phyloP scores from a whole-genome alignment of 345 rosid species.

The Corchorus olitorius region DNA sequence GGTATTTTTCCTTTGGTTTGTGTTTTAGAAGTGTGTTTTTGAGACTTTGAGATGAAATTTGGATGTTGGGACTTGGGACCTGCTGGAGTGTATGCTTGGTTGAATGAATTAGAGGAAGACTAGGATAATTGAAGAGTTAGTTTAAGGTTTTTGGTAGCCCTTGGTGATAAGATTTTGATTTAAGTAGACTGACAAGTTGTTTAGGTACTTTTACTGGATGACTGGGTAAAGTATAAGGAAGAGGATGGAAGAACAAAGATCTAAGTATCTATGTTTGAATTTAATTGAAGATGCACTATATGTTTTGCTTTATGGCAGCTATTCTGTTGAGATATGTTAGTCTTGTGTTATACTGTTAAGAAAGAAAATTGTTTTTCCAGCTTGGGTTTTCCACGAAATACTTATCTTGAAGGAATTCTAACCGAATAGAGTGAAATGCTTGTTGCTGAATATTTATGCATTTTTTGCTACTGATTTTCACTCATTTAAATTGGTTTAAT shows the following conservation, averaged over 20 bases:
- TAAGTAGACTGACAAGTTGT: background rate
- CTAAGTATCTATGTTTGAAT: background rate
- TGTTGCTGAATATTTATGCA: background rate
- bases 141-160: background rate
- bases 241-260: background rate
- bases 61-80: background rate
- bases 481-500: no score
- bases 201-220: background rate
- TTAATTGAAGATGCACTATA: background rate
- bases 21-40: slow-evolving; percentile 7
- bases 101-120: background rate
- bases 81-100: background rate
- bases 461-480: no score
- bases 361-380: background rate
- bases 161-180: background rate
- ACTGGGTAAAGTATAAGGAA: background rate
- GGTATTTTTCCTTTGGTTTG: background rate
- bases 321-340: background rate
- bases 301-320: slow-evolving; percentile 7
- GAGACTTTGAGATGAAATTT: background rate
- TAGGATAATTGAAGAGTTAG: background rate
- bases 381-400: background rate
- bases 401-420: background rate
- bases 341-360: background rate
- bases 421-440: background rate